Base-by-base conservation (phyloP, 176 grass and related monocot species). In the Oryza meridionalis region DNA sequence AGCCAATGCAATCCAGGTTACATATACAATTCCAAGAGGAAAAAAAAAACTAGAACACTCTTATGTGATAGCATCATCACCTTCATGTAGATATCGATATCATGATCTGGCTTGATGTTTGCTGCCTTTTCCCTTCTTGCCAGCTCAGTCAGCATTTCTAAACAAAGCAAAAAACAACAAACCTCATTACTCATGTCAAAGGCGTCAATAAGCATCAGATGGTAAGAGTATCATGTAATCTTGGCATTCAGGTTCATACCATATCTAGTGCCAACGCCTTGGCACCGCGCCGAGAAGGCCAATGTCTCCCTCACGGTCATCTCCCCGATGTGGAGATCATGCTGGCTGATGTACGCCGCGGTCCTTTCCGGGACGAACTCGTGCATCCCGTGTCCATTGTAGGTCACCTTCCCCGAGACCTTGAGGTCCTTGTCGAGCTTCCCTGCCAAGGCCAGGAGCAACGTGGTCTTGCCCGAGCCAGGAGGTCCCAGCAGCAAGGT, bases 241-340 rank as follows among this genome's bases (percentile, higher is more conserved):
- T 33, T 33, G 27, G 53, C 64, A 10, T 67, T 83, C 61, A 64
- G 7, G 14, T 11, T 70, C 82, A 17, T 97, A 97, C 92, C 84
- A 5, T 91, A 92, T 91, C 95, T 84, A 17, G 78, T 80, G 53
- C 95, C 95, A 65, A 97, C 92, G 33, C 95, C 95, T 77, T 97
- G 95, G 84, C 90, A 97, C 33, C 88, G 79, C 3, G 95, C 90
- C 0, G 95, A 97, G 86, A 94, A 97, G 22, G 84, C 86, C 43
- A 97, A 79, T 7, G 94, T 97, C 74, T 97, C 94, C 83, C 94
- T 89, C 14, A 97, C 94, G 24, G 94, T 97, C 94, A 97, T 97
- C 78, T 97, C 94, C 38, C 92, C 88, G 0, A 97, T 89, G 84
- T 97, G 94, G 35, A 97, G 88, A 78, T 97, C 94, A 27, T 94